phyloP scores from a whole-genome alignment of 2,329 filamentous ascomycete species.

The Proliferodiscus dingleyae region DNA sequence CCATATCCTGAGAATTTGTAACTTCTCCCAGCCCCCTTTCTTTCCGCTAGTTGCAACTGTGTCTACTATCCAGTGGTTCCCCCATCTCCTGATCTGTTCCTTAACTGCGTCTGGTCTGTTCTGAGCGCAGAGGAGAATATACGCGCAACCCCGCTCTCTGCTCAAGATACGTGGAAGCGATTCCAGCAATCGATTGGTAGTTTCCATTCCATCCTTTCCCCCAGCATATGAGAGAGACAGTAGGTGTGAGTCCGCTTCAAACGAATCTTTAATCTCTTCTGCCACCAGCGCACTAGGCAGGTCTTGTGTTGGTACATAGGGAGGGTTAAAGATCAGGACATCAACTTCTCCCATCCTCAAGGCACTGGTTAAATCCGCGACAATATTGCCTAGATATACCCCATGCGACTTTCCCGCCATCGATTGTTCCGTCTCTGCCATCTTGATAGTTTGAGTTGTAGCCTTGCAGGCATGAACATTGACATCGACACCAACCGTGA shows the following conservation, averaged over 20 bases:
- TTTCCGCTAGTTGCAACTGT: constrained; percentile 79
- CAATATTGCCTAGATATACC: constrained; percentile 60
- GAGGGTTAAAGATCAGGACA: constrained; percentile 91
- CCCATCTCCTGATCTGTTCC: constrained; percentile 53
- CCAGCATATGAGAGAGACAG: constrained; percentile 86
- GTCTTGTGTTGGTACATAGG: constrained; percentile 83
- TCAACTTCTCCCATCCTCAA: constrained; percentile 62
- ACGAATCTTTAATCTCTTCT: constrained; percentile 37
- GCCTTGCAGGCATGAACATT: constrained; percentile 79
- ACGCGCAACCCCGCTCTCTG: constrained; percentile 68
- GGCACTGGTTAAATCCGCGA: constrained; percentile 64
- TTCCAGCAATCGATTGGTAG: constrained; percentile 72
- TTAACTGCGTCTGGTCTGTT: constrained; percentile 79
- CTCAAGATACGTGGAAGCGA: constrained; percentile 61
- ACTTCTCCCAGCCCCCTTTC: constrained; percentile 88
- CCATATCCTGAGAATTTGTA: constrained; percentile 87
- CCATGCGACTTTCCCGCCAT: constrained; percentile 36
- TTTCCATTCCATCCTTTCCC: constrained; percentile 88
- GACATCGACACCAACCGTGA: constrained; percentile 77
- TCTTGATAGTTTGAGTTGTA: constrained; percentile 61
- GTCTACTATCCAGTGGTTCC: constrained; percentile 64
- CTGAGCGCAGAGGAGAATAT: constrained; percentile 83
- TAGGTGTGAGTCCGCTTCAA: constrained; percentile 77
- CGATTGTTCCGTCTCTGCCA: constrained; percentile 38
- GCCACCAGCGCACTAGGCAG: constrained; percentile 55